phyloP scores from a whole-genome alignment of 2,329 filamentous ascomycete genomes.

The Penicillium thymicola region DNA sequence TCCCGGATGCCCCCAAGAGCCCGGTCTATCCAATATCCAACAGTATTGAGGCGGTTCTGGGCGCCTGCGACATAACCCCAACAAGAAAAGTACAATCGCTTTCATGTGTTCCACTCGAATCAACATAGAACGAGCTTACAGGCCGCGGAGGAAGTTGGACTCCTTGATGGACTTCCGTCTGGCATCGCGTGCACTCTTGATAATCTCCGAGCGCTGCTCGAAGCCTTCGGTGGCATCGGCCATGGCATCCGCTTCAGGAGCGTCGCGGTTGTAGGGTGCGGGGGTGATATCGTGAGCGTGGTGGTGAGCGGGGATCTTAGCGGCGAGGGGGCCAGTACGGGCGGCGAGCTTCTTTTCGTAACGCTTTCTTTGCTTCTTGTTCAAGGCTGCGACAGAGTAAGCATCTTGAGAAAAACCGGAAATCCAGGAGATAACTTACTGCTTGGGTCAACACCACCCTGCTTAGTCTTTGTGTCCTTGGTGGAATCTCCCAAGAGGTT shows the following conservation, averaged over 20 bases:
- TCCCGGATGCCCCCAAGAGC: conserved; percentile 10
- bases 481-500: conserved; percentile 39
- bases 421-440: conserved; percentile 30
- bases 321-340: conserved; percentile 37
- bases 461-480: conserved; percentile 30
- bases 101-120: conserved; percentile 4
- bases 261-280: conserved; percentile 33
- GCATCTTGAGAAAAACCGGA: conserved; percentile 5
- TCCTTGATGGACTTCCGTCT: conserved; percentile 48
- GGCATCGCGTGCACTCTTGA: conserved; percentile 44
- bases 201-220: conserved; percentile 41
- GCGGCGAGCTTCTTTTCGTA: conserved; percentile 48
- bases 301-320: conserved; percentile 45
- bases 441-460: conserved; percentile 39
- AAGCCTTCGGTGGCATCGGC: conserved; percentile 36
- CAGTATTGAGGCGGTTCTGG: conserved; percentile 7
- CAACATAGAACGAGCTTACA: conserved; percentile 29
- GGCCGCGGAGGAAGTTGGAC: conserved; percentile 47
- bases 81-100: conserved; percentile 10
- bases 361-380: conserved; percentile 47
- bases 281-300: conserved; percentile 46
- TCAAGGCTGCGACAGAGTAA: conserved; percentile 38
- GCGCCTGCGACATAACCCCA: conserved; percentile 7
- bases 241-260: conserved; percentile 23
- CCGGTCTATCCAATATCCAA: conserved; percentile 15